Evolutionary conservation across 805 yeast genomes (phyloP).

Genomic region (Metschnikowia continentalis): DNA sequence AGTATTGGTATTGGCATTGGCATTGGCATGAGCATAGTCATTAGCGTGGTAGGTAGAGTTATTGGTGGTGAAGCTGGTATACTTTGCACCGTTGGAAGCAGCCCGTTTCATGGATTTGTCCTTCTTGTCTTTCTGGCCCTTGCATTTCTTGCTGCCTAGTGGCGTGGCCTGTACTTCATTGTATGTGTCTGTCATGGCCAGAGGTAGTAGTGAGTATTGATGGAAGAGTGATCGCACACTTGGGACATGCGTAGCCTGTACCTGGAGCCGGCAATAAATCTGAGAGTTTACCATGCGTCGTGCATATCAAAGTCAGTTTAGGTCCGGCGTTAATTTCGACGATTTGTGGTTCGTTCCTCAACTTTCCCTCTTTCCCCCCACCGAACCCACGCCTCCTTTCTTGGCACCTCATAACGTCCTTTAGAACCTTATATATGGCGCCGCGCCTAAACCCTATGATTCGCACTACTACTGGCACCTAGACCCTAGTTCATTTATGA

Average conservation of each 20-base stretch:
- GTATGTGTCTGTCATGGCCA: conserved; percentile 17
- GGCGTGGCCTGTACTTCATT: conserved; percentile 24
- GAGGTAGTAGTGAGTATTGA: background rate
- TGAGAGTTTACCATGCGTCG: background rate
- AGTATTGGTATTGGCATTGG: background rate
- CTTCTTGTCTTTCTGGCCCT: conserved; percentile 4
- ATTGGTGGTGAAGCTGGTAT: too few relatives aligned
- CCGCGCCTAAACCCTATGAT: background rate
- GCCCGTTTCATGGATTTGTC: background rate
- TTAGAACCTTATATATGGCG: background rate
- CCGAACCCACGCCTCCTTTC: too few relatives aligned
- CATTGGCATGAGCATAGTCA: background rate
- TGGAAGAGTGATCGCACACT: background rate
- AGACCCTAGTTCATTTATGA: conserved; percentile 9
- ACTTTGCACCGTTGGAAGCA: too few relatives aligned
- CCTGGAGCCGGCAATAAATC: background rate
- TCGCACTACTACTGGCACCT: background rate
- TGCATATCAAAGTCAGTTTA: background rate
- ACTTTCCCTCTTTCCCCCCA: too few relatives aligned
- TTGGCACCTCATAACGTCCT: background rate
- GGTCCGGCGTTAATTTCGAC: too few relatives aligned
- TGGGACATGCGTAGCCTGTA: conserved; percentile 3
- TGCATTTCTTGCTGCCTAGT: conserved; percentile 5
- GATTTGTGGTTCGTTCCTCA: background rate
- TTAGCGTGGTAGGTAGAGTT: background rate